Percentiles rank a stretch among this genome's conserved stretches.
Evolutionary conservation across 2,329 filamentous ascomycete genomes (phyloP).

Genomic region (Fusarium sp.): DNA sequence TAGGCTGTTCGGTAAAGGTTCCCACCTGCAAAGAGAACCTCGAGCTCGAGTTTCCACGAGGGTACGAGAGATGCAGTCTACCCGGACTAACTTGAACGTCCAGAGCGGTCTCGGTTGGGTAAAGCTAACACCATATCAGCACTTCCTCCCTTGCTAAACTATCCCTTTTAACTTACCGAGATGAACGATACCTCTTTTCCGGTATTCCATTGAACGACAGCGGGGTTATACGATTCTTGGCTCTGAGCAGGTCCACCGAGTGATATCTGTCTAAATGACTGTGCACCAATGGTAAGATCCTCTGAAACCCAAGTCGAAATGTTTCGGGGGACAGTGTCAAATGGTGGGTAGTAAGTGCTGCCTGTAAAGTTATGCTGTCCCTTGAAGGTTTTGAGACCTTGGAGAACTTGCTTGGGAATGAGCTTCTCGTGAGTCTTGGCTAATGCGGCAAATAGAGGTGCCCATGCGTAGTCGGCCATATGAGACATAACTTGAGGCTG

Average conservation of each 20-base stretch:
- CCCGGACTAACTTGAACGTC: slow-evolving; percentile 17
- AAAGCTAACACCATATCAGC: slow-evolving; percentile 51
- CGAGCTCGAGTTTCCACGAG: slow-evolving; percentile 59
- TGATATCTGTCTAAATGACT: slow-evolving; percentile 66
- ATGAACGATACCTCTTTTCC: slow-evolving; percentile 50
- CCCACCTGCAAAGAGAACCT: slow-evolving; percentile 63
- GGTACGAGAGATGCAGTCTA: slow-evolving; percentile 63
- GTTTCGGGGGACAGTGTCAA: slow-evolving; percentile 66
- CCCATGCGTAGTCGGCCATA: slow-evolving; percentile 67
- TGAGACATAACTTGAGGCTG: slow-evolving; percentile 67
- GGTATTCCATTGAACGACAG: slow-evolving; percentile 68
- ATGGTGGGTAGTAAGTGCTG: slow-evolving; percentile 68
- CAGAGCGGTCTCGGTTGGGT: slow-evolving; percentile 47
- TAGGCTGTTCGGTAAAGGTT: slow-evolving; percentile 57
- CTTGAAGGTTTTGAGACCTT: slow-evolving; percentile 58
- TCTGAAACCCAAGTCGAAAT: slow-evolving; percentile 68
- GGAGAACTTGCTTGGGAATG: slow-evolving; percentile 55
- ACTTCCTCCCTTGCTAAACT: slow-evolving; percentile 48
- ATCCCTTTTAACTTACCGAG: slow-evolving; percentile 37
- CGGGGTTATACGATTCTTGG: slow-evolving; percentile 66
- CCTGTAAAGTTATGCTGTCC: slow-evolving; percentile 65
- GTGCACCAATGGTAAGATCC: slow-evolving; percentile 69
- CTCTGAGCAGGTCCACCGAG: slow-evolving; percentile 66
- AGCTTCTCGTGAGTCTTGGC: slow-evolving; percentile 61
- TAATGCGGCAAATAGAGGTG: slow-evolving; percentile 66